A percentile compares a stretch with the other conserved stretches of the same genome.
Evolutionary conservation across 176 grass and related monocot species (phyloP).

Genomic region (Hyparrhenia diplandra): DNA sequence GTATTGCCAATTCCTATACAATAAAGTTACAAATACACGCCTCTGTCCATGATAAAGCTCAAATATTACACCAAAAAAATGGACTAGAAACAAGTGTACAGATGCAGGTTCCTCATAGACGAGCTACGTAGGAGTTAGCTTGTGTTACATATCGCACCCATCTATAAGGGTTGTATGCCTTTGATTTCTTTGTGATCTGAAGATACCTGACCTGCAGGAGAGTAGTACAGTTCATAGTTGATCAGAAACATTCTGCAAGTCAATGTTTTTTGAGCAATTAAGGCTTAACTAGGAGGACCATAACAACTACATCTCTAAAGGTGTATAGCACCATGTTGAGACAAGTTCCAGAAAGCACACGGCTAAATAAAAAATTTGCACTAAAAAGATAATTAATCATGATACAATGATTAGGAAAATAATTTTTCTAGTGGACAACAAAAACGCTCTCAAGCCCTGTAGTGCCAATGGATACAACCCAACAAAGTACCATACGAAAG

Average conservation of each 20-base stretch:
- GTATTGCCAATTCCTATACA: slow-evolving; percentile 14
- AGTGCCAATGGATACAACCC: background rate
- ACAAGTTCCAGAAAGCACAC: background rate
- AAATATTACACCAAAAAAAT: slow-evolving; percentile 8
- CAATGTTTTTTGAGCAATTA: background rate
- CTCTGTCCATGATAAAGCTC: background rate
- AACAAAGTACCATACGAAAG: background rate
- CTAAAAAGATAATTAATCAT: background rate
- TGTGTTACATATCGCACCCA: slow-evolving; percentile 99
- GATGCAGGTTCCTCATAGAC: slow-evolving; percentile 45
- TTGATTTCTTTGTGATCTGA: slow-evolving; percentile 97
- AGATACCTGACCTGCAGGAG: slow-evolving; percentile 89
- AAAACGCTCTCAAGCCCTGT: background rate
- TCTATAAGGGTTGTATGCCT: slow-evolving; percentile 90
- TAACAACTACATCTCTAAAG: background rate
- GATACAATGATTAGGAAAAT: background rate
- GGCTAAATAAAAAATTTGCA: background rate
- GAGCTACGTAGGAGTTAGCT: slow-evolving; percentile 93
- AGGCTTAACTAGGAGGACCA: slow-evolving; percentile 23
- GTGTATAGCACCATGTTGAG: background rate
- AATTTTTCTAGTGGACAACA: background rate
- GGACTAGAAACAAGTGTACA: slow-evolving; percentile 23
- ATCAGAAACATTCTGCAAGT: background rate
- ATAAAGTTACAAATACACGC: slow-evolving; percentile 37
- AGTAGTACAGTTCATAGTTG: background rate